Percentiles rank a stretch among this genome's conserved stretches.
Conservation (phyloP, 164 flowering plant genomes). For the Magnolia officinalis region DNA sequence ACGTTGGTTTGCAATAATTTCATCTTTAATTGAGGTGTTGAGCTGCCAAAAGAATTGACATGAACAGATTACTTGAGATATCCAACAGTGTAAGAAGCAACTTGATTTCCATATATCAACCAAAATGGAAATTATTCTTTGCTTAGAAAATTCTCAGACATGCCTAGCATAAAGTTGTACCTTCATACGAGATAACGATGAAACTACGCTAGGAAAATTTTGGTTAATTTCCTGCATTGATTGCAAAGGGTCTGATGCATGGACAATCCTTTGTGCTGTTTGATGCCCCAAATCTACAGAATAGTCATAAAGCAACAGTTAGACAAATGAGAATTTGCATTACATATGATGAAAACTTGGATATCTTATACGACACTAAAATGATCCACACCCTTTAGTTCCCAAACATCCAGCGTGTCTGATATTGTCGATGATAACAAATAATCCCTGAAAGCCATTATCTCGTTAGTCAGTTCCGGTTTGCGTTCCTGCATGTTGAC, state of each 20-base stretch:
- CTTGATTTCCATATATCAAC: background rate
- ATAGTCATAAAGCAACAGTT: conserved; percentile 4
- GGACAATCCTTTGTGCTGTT: conserved; percentile 91
- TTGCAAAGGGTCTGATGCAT: conserved; percentile 92
- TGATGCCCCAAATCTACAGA: conserved; percentile 93
- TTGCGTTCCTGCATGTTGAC: conserved; percentile 65
- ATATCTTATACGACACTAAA: background rate
- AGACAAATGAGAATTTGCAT: background rate
- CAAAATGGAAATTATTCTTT: background rate
- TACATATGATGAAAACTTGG: background rate
- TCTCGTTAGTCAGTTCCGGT: conserved; percentile 74
- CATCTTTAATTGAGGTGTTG: conserved; percentile 84
- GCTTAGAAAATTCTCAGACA: background rate
- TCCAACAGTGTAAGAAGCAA: conserved; percentile 1
- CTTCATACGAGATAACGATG: conserved; percentile 98
- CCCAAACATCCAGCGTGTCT: conserved; percentile 96
- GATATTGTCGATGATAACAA: conserved; percentile 83
- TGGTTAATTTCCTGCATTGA: conserved; percentile 95
- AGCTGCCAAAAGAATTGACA: conserved; percentile 51
- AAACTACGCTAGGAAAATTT: conserved; percentile 92
- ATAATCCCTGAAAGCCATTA: conserved; percentile 89
- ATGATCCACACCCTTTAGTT: conserved; percentile 63
- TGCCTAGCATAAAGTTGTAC: conserved; percentile 24
- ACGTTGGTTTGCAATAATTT: conserved; percentile 84
- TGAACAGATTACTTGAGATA: conserved; percentile 1